Evolutionary conservation across 352 stramenopile genomes (phyloP), one percentile per base, ranked within the genome.

Genomic region (Phytophthora foliorum): DNA sequence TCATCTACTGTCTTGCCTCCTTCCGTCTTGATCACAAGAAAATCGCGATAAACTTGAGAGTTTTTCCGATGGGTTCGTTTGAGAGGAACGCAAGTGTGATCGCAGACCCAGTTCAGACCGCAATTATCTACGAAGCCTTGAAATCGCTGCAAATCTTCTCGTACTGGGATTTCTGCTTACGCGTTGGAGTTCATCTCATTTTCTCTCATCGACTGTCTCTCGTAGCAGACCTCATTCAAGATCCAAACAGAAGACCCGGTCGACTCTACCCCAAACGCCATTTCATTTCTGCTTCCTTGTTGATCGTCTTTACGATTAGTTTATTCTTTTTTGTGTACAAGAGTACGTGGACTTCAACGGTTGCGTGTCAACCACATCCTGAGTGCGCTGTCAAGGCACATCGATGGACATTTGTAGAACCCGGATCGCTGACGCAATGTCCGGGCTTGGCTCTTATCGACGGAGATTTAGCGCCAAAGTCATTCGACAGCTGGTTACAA

Each of bases 91-190:
- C 70, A 6, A 63, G 60, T 14, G 61, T 79, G 0, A 72, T 74
- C 0, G 61, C 54, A 14, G 46, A 84, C 24, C 74, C 71, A 0
- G 52, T 69, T 0, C 57, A 82, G 41, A 38, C 63, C 0, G 56
- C 61, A 21, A 55, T 67, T 16, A 64, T 80, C 53, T 53, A 56
- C 19, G 58, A 67, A 29, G 54, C 25, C 0, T 50, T 83, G 24
- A 63, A 75, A 39, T 80, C 66, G 9, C 63, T 84, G 1, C 69
- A 69, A 21, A 69, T 81, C 6, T 22, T 60, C 24, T 75, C 73
- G 0, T 31, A 54, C 1, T 4, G 72, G 14, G 61, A 70, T 7
- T 82, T 78, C 36, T 54, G 63, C 17, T 31, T 45, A 6, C 39
- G 55, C 8, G n/a, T 72, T 10, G 49, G 63, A 9, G 56, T 72